Percentiles rank a stretch among this genome's conserved stretches.
These are phyloP conservation scores for Penicillium fuscoglaucum DNA, from an alignment of 2,329 filamentous ascomycete genomes.

Conservation along the genomic window DNA sequence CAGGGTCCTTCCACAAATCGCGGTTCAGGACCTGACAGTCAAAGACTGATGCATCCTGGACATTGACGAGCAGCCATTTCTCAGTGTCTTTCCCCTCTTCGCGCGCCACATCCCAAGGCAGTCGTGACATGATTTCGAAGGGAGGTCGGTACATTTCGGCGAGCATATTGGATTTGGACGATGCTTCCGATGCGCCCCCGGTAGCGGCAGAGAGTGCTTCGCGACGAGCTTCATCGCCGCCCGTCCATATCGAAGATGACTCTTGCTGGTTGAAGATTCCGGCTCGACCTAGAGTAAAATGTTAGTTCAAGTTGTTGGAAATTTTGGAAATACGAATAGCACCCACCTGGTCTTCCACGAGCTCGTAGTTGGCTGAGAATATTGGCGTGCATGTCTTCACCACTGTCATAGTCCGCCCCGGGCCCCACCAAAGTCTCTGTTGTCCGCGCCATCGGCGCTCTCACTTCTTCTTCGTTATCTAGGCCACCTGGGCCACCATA, in stretches of 20 bases:
- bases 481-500: conserved; percentile 58
- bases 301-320: background rate
- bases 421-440: conserved; percentile 89
- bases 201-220: conserved; percentile 61
- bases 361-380: conserved; percentile 66
- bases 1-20: conserved; percentile 89
- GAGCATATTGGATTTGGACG: conserved; percentile 72
- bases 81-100: conserved; percentile 80
- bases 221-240: conserved; percentile 52
- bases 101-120: conserved; percentile 81
- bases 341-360: conserved; percentile 41
- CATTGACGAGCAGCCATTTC: conserved; percentile 95
- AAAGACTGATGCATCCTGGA: conserved; percentile 91
- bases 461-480: conserved; percentile 62
- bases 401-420: conserved; percentile 54
- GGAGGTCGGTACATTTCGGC: conserved; percentile 92
- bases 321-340: background rate
- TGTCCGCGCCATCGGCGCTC: conserved; percentile 86
- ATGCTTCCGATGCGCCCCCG: conserved; percentile 64
- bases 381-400: conserved; percentile 60
- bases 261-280: conserved; percentile 71
- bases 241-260: conserved; percentile 60
- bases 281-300: conserved; percentile 42
- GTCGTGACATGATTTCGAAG: conserved; percentile 78
- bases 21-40: conserved; percentile 92